A percentile compares a stretch with the other conserved stretches of the same genome.
Evolutionary conservation across 2,329 filamentous ascomycete species (phyloP).

Genomic region (Fusarium piperis): DNA sequence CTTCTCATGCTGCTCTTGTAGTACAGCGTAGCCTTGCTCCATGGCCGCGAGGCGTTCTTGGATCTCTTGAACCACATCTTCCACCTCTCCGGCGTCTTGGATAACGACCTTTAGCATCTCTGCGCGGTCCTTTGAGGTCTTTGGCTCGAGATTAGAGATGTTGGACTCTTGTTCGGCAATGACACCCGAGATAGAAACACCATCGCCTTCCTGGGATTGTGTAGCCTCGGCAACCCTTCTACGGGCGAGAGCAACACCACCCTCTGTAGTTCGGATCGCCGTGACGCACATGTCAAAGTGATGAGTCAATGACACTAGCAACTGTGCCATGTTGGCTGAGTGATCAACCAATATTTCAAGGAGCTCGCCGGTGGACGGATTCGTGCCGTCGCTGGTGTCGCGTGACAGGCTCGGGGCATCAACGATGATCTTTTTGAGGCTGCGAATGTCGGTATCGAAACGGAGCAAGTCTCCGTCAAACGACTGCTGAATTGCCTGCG

Average conservation of each 20-base stretch:
- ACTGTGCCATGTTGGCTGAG: conserved; percentile 83
- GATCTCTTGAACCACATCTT: conserved; percentile 75
- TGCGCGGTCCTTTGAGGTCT: conserved; percentile 77
- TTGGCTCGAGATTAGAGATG: conserved; percentile 68
- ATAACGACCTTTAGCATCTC: conserved; percentile 86
- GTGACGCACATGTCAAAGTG: conserved; percentile 96
- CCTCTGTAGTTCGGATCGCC: conserved; percentile 89
- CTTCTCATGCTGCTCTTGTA: conserved; percentile 70
- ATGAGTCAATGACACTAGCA: conserved; percentile 80
- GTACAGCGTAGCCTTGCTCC: conserved; percentile 72
- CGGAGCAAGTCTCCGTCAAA: conserved; percentile 80
- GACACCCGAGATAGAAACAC: conserved; percentile 72
- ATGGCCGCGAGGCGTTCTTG: conserved; percentile 80
- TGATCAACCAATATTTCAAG: conserved; percentile 75
- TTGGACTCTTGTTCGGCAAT: conserved; percentile 67
- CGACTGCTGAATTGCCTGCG: conserved; percentile 69
- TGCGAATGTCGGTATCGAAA: conserved; percentile 79
- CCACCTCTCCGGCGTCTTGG: conserved; percentile 74
- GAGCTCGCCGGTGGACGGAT: conserved; percentile 59
- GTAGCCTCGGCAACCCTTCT: conserved; percentile 73
- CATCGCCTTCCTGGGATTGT: conserved; percentile 57
- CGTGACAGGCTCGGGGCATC: conserved; percentile 50
- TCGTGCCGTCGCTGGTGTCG: conserved; percentile 45
- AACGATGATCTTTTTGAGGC: conserved; percentile 68
- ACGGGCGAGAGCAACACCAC: conserved; percentile 74